Base-by-base conservation (phyloP, 2,329 filamentous ascomycete genomes). In the Tolypocladium ophioglossoides region DNA sequence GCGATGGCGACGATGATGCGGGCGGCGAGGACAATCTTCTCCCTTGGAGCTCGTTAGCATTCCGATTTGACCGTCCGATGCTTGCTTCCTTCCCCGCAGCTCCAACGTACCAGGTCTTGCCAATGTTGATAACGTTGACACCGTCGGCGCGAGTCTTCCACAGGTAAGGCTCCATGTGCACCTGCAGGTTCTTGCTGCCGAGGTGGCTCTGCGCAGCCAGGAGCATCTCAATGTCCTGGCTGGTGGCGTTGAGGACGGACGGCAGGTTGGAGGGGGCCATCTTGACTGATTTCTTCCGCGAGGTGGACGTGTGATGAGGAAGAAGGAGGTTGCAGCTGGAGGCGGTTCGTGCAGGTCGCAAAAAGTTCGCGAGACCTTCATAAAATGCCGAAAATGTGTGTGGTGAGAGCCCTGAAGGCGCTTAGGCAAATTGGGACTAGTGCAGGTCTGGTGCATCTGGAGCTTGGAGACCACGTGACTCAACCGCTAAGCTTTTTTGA, bases 101-200 rank as follows among this genome's bases (percentile, higher is more conserved):
- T 34, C 34, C 9, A 59, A 74, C 86, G 64, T 86, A 95, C 91
- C 91, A 99, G 78, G 94, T 99, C 90, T 99, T 99, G 82, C 92
- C 91, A 78, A 99, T 90, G 86, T 99, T 99, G 78, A 99, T 83
- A 66, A 99, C 84, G 77, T 99, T 99, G 81, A 99, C 87, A 79
- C 94, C 94, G 71, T 99, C 95, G 64, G 90, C 87, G 73, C 94
- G 89, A 75, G 91, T 96, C 88, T 99, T 99, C 92, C 92, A 99
- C 72, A 99, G 87, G 84, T 99, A 99, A 67, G 91, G 89, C 80
- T 95, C 90, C 91, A 96, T 97, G 83, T 97, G 91, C 74, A 95
- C 89, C 84, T 97, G 94, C 70, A 99, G 77, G 86, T 99, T 99
- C 89, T 97, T 97, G 79, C 87, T 90, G 70, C 94, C 94, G 69